Conservation (phyloP, 176 grass and related monocot genomes). For the Bothriochloa decipiens region DNA sequence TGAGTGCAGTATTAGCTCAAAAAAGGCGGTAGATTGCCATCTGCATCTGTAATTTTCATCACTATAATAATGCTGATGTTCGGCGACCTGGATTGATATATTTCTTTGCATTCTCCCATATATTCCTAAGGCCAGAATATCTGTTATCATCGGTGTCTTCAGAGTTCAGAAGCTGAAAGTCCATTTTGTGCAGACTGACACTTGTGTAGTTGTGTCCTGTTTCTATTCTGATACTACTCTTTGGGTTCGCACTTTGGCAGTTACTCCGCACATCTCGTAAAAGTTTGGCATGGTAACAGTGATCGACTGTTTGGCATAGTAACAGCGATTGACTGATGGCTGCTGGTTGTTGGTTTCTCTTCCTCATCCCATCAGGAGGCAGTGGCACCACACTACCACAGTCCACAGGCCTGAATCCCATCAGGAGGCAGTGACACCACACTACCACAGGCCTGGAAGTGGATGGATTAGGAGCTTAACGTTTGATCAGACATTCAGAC, state of each 20-base stretch:
- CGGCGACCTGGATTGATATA: slow-evolving; percentile 27
- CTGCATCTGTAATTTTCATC: slow-evolving; percentile 58
- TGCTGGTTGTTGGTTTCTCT: neutral
- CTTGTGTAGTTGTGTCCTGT: too few species aligned
- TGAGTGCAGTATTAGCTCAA: slow-evolving; percentile 30
- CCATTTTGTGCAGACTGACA: neutral
- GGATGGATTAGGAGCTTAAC: neutral
- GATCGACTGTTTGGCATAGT: neutral
- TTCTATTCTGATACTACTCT: neutral
- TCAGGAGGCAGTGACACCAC: too few species aligned
- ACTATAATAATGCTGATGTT: slow-evolving; percentile 36
- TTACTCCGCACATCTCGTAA: neutral
- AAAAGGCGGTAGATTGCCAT: slow-evolving; percentile 42
- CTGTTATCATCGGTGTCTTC: slow-evolving; percentile 9
- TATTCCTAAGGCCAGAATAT: neutral
- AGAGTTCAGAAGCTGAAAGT: neutral
- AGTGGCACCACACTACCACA: too few species aligned
- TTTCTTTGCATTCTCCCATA: slow-evolving; percentile 24
- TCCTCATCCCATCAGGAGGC: neutral
- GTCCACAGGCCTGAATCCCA: neutral
- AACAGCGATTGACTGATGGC: neutral
- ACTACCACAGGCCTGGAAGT: neutral
- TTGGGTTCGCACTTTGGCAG: neutral
- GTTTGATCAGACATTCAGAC: neutral
- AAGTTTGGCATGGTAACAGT: neutral